Base-by-base conservation (phyloP, 371 early-diverging fungal genomes). In the Sporodiniella umbellata region DNA sequence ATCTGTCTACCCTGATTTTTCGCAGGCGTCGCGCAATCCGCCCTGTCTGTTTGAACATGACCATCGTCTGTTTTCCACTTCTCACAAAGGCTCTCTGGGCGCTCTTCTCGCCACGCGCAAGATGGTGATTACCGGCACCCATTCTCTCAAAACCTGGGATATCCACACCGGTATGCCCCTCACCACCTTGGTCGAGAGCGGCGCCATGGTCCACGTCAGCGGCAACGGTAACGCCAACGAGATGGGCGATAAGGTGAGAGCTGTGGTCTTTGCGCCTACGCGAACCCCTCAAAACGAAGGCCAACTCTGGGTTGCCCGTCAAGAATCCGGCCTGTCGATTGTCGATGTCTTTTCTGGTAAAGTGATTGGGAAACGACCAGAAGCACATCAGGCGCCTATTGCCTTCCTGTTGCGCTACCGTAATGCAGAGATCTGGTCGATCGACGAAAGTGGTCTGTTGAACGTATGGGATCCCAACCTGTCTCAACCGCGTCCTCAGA, bases 401-500 rank as follows among this genome's bases (percentile, higher is more conserved):
- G 74, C 67, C n/a, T 83, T 81, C 51, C 79, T 93, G 15, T 47
- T 90, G 45, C 77, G 85, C 5, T 60, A 73, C 31, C 42, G 58
- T 12, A 72, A 77, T 30, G 61, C 63, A 7, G 76, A 83, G 33
- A 64, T 93, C 42, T 88, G 86, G 86, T 85, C 90, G 0, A 59
- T 90, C 11, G 93, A 93, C 51, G 88, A 89, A 15, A 75, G 68
- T 30, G 91, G 91, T 2, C 64, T 75, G 3, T 54, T 90, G 31
- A 78, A 80, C 50, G 72, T 87, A 4, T 92, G 93, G 93, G 70
- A 75, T 1, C 54, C 66, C 1, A n/a, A n/a, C n/a, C n/a, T n/a
- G n/a, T 60, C 72, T 44, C 18, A 58, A 37, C 17, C 68, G 70
- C 15, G 45, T n/a, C 33, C 48, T 2, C 42, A 42, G 18, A 40